Conservation (phyloP, 805 yeast species). For the Candida boleticola region DNA sequence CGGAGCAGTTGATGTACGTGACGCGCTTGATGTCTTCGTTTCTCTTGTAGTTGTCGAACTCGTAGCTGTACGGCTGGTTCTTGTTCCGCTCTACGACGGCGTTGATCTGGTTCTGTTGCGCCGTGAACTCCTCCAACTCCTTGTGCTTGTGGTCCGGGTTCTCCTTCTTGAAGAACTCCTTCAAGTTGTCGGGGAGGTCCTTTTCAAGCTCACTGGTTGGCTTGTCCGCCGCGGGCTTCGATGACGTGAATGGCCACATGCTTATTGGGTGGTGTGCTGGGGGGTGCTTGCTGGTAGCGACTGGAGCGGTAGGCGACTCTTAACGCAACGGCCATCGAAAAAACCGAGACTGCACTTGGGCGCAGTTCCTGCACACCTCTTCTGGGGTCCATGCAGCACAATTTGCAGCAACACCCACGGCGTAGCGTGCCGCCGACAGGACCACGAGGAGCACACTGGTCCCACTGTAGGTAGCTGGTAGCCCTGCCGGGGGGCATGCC, state of each 20-base stretch:
- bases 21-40: slow-evolving; percentile 23
- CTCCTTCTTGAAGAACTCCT: slow-evolving; percentile 27
- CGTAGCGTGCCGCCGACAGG: too few species aligned
- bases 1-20: slow-evolving; percentile 38
- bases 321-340: too few species aligned
- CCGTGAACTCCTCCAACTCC: slow-evolving; percentile 21
- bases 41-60: slow-evolving; percentile 30
- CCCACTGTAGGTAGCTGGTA: too few species aligned
- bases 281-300: not conserved
- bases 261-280: not conserved
- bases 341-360: too few species aligned
- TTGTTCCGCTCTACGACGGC: slow-evolving; percentile 17
- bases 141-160: slow-evolving; percentile 28
- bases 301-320: not conserved
- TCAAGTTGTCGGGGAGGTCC: slow-evolving; percentile 33
- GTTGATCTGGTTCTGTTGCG: slow-evolving; percentile 26
- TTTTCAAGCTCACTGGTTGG: slow-evolving; percentile 26
- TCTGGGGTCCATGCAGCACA: too few species aligned
- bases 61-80: slow-evolving; percentile 18
- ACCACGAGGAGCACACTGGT: too few species aligned
- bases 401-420: too few species aligned
- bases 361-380: too few species aligned
- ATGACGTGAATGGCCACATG: slow-evolving; percentile 32
- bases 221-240: slow-evolving; percentile 11
- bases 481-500: too few species aligned